Evolutionary conservation across 768 basidiomycete genomes (phyloP).

Genomic region (Exidia glandulosa): DNA sequence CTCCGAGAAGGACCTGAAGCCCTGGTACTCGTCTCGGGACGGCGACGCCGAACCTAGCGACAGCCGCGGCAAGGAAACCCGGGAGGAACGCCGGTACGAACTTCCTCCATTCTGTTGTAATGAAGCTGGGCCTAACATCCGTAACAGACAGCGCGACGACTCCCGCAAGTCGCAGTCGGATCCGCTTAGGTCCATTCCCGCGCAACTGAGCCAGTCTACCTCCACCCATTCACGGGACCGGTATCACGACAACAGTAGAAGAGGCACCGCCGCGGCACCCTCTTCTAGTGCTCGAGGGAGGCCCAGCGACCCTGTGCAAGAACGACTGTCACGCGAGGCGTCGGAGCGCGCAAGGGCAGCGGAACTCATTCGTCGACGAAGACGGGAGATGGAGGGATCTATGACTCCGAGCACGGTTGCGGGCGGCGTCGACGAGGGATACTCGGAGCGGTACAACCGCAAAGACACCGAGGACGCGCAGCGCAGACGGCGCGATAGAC

Average conservation of each 20-base stretch:
- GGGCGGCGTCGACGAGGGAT: conserved; percentile 32
- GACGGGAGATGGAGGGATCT: conserved; percentile 50
- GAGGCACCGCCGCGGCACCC: conserved; percentile 10
- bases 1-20: conserved; percentile 61
- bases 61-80: conserved; percentile 9
- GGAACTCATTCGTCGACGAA: conserved; percentile 57
- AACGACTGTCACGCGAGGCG: conserved; percentile 59
- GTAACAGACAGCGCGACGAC: conserved; percentile 47
- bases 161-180: conserved; percentile 54
- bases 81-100: conserved; percentile 18
- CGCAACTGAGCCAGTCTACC: conserved; percentile 42
- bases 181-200: conserved; percentile 64
- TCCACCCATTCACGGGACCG: conserved; percentile 10
- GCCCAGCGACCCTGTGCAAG: conserved; percentile 35
- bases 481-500: conserved; percentile 30
- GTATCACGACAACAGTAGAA: conserved; percentile 11
- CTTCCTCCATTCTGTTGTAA: conserved; percentile 5
- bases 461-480: conserved; percentile 64
- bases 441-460: conserved; percentile 61
- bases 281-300: conserved; percentile 12
- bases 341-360: conserved; percentile 65
- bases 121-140: conserved; percentile 16
- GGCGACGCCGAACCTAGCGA: conserved; percentile 9
- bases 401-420: conserved; percentile 63
- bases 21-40: conserved; percentile 49